Evolutionary conservation across 2,329 filamentous ascomycete species (phyloP).

Genomic region (Colletotrichum gloeosporioides): DNA sequence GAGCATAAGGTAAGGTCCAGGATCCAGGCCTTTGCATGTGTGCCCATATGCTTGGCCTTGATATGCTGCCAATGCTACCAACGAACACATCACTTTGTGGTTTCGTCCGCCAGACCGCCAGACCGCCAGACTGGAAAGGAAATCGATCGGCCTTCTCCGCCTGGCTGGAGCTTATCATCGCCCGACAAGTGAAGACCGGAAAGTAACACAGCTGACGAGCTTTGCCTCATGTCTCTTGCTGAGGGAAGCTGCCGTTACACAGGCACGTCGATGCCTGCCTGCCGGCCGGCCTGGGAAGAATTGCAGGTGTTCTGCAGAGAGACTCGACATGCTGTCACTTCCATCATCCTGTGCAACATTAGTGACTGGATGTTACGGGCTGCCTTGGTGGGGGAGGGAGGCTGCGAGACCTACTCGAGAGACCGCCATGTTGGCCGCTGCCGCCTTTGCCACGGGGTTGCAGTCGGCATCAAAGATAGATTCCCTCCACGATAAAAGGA

Average conservation of each 20-base stretch:
- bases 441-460: background rate
- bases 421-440: background rate
- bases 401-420: background rate
- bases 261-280: background rate
- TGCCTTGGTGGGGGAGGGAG: background rate
- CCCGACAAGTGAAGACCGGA: background rate
- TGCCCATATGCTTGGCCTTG: background rate
- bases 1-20: background rate
- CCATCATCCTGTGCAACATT: constrained; percentile 2
- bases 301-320: constrained; percentile 1
- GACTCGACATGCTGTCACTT: constrained; percentile 17
- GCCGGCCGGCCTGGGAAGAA: background rate
- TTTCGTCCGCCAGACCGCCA: background rate
- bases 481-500: background rate
- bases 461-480: background rate
- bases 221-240: constrained; percentile 2
- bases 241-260: background rate
- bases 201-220: background rate
- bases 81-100: background rate
- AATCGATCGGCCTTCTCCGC: constrained; percentile 1
- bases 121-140: background rate
- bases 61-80: background rate
- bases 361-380: background rate
- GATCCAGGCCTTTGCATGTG: background rate
- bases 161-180: background rate